phyloP scores from a whole-genome alignment of 169 alveolate species.

The Eimeria acervulina region DNA sequence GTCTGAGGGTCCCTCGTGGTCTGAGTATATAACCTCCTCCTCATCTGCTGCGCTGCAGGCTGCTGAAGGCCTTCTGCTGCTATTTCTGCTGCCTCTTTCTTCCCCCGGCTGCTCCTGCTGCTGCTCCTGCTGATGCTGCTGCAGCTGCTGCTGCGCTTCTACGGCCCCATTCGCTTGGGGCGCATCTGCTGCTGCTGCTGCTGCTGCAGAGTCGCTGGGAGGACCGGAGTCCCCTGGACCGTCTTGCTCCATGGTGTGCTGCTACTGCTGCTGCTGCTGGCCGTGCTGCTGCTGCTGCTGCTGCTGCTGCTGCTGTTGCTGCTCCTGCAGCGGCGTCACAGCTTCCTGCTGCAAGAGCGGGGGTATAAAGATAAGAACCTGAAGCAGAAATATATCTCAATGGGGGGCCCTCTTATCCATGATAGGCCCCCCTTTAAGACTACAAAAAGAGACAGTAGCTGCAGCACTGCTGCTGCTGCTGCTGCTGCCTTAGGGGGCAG shows the following conservation, averaged over 20 bases:
- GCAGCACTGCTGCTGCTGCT: conserved; percentile 12
- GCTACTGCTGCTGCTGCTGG: conserved; percentile 30
- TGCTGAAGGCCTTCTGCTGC: conserved; percentile 19
- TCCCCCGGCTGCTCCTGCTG: conserved; percentile 41
- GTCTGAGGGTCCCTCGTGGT: conserved; percentile 31
- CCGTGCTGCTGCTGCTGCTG: too few species aligned
- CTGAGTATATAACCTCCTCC: conserved; percentile 26
- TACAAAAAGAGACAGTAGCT: neutral
- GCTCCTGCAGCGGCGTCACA: conserved; percentile 10
- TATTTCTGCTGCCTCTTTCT: neutral
- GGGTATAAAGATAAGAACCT: neutral
- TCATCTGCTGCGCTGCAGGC: neutral
- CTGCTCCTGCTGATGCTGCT: conserved; percentile 57
- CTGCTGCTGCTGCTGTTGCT: too few species aligned
- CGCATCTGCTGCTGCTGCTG: too few species aligned
- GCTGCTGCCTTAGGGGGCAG: conserved; percentile 9
- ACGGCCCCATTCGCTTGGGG: neutral
- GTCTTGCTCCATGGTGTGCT: conserved; percentile 3
- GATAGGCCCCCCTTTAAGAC: neutral
- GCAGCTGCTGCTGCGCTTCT: too few species aligned
- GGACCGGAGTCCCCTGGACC: neutral
- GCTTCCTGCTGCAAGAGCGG: conserved; percentile 13
- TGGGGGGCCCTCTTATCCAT: conserved; percentile 44
- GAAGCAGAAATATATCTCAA: neutral
- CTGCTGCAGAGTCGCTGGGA: neutral